Percentiles rank a stretch among this genome's conserved stretches.
These are phyloP conservation scores for Elaeagnus macrophylla DNA, from an alignment of 306 rosid species.

Conservation along the genomic window DNA sequence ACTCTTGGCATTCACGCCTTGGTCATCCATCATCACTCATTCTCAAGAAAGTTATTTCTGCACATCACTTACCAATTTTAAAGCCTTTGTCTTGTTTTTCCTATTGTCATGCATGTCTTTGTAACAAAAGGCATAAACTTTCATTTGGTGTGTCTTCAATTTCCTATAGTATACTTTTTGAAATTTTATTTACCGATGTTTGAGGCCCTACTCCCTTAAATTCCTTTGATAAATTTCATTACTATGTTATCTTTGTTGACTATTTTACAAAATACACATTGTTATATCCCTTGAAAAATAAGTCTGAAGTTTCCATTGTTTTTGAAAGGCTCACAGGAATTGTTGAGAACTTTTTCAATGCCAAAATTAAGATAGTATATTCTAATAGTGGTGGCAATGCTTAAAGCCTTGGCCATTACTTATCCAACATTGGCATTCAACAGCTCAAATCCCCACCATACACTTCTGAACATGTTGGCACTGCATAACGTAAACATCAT, in stretches of 20 bases:
- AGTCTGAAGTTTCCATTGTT: not conserved
- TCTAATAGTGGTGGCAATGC: not conserved
- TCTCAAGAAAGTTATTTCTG: no score
- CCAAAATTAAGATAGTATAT: not conserved
- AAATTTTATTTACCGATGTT: not conserved
- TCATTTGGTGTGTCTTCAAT: not conserved
- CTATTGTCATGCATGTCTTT: no score
- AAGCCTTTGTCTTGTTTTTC: no score
- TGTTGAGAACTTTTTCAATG: not conserved
- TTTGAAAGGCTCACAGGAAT: not conserved
- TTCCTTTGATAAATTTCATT: not conserved
- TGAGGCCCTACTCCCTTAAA: no score
- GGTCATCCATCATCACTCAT: not conserved
- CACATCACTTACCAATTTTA: not conserved
- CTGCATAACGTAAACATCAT: not conserved
- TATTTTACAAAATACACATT: not conserved
- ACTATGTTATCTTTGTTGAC: not conserved
- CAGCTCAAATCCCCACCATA: not conserved
- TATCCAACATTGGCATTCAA: not conserved
- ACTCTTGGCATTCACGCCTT: not conserved
- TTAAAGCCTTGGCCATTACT: not conserved
- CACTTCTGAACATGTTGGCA: not conserved
- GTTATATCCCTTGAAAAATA: not conserved
- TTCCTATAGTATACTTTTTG: not conserved
- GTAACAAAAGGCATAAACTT: not conserved